phyloP scores from a whole-genome alignment of 495 filamentous ascomycete genomes.

The Alectoria sarmentosa region DNA sequence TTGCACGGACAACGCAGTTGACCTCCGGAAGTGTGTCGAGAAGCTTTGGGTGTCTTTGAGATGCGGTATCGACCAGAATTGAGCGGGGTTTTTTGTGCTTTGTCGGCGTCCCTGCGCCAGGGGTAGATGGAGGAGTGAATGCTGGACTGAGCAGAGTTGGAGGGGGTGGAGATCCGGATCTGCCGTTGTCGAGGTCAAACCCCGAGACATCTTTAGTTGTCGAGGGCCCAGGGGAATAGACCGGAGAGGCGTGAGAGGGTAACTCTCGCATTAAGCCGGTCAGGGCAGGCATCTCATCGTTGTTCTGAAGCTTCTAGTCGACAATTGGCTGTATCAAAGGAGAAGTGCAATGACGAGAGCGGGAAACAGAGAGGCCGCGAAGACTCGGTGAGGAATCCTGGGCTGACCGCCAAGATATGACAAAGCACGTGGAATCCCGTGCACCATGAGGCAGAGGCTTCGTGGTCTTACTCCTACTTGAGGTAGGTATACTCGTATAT shows the following conservation, averaged over 20 bases:
- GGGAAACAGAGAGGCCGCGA: conserved; percentile 8
- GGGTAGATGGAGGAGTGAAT: conserved; percentile 71
- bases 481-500: too few species aligned
- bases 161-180: conserved; percentile 36
- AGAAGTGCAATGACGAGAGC: conserved; percentile 2
- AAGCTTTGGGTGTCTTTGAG: conserved; percentile 54
- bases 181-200: conserved; percentile 31
- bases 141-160: conserved; percentile 60
- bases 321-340: neutral
- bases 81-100: conserved; percentile 37
- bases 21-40: conserved; percentile 65
- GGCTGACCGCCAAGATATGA: conserved; percentile 2
- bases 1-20: conserved; percentile 73
- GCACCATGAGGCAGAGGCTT: neutral
- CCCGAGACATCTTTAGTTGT: conserved; percentile 30
- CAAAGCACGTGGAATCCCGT: conserved; percentile 4
- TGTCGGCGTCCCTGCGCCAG: conserved; percentile 49
- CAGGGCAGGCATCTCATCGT: conserved; percentile 19
- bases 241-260: conserved; percentile 45
- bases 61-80: conserved; percentile 48
- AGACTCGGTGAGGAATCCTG: neutral
- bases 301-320: neutral
- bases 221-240: conserved; percentile 40
- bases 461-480: neutral
- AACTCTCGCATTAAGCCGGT: conserved; percentile 41